Conservation (phyloP, 495 filamentous ascomycete genomes). For the Melanomma pulvis-pyrius region DNA sequence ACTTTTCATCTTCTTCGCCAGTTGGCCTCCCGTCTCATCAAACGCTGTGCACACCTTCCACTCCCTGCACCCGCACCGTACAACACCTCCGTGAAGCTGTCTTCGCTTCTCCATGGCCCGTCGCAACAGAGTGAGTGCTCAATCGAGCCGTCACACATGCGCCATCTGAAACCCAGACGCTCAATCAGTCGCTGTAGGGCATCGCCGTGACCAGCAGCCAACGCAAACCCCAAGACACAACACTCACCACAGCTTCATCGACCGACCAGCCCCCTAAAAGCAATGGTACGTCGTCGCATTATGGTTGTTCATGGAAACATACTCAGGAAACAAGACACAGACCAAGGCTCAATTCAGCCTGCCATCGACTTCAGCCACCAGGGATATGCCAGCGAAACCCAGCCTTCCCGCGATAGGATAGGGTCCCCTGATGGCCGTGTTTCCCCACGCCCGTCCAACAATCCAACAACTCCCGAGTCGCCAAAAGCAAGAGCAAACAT, state of each 20-base stretch:
- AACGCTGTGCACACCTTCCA: neutral
- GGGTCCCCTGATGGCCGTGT: neutral
- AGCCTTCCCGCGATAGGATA: neutral
- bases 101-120: neutral
- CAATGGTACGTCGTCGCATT: conserved; percentile 11
- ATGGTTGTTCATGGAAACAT: conserved; percentile 9
- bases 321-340: conserved; percentile 22
- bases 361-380: conserved; percentile 1
- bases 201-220: neutral
- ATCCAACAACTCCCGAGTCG: neutral
- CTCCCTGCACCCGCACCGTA: neutral
- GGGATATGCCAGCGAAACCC: neutral
- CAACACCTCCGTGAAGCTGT: neutral
- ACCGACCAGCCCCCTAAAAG: neutral
- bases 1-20: neutral
- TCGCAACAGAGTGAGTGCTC: neutral
- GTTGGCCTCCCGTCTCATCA: neutral
- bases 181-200: neutral
- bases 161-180: neutral
- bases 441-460: neutral
- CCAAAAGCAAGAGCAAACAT: conserved; percentile 7
- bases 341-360: conserved; percentile 19
- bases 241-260: neutral
- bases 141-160: neutral
- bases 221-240: neutral